Conservation (phyloP, 306 rosid genomes). For the Nissolia schottii region DNA sequence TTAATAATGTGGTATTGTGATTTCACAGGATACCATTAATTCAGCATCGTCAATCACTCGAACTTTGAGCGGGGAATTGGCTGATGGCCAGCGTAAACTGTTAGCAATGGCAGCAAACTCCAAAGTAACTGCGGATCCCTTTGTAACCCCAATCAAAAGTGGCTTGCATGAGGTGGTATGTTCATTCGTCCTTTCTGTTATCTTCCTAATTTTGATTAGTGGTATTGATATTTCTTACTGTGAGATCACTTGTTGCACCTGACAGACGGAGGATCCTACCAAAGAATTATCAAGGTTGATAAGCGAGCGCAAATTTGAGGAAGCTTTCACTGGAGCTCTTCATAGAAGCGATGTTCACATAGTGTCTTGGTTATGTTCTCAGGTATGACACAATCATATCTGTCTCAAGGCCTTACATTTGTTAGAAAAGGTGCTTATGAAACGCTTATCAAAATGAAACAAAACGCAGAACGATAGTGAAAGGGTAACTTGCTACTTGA, state of each 20-base stretch:
- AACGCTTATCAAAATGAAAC: constrained; percentile 1
- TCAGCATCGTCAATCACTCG: constrained; percentile 64
- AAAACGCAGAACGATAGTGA: not conserved
- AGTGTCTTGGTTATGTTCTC: constrained; percentile 79
- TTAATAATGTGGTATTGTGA: constrained; percentile 18
- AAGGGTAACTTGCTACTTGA: not conserved
- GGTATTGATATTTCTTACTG: constrained; percentile 7
- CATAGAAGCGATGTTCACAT: constrained; percentile 56
- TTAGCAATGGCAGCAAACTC: constrained; percentile 52
- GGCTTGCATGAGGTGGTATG: constrained; percentile 63
- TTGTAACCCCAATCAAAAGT: constrained; percentile 45
- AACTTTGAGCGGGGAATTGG: constrained; percentile 60
- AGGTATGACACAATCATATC: constrained; percentile 39
- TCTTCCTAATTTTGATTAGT: not conserved
- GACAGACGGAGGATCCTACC: constrained; percentile 62
- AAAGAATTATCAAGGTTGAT: constrained; percentile 61
- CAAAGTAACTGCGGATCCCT: constrained; percentile 40
- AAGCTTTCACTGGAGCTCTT: constrained; percentile 64
- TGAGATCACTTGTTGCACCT: constrained; percentile 1
- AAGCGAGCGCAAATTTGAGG: constrained; percentile 58
- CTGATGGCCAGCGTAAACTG: constrained; percentile 59
- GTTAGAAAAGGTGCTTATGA: constrained; percentile 8
- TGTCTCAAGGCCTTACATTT: constrained; percentile 1
- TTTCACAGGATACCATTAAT: constrained; percentile 59
- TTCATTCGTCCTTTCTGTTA: constrained; percentile 3